phyloP scores from a whole-genome alignment of 1,284 basidiomycete species.

The Rhodotorula sp. region DNA sequence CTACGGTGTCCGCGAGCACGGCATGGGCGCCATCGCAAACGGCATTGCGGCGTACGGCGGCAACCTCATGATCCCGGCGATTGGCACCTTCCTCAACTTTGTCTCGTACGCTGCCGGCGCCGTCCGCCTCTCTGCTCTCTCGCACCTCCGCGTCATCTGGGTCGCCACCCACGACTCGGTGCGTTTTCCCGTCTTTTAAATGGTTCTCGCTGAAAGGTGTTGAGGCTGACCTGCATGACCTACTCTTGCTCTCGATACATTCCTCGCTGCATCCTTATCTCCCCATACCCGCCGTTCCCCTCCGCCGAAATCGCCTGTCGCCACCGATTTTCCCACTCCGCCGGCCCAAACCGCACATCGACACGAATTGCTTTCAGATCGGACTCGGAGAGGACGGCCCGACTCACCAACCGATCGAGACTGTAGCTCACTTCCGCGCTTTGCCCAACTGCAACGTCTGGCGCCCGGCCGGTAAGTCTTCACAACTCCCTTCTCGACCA shows the following conservation, averaged over 20 bases:
- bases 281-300: no score
- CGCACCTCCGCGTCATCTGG: constrained; percentile 86
- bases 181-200: constrained; percentile 21
- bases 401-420: constrained; percentile 83
- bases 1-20: constrained; percentile 96
- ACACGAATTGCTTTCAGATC: not conserved
- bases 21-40: constrained; percentile 86
- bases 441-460: constrained; percentile 65
- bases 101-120: constrained; percentile 87
- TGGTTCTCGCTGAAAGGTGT: no score
- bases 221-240: no score
- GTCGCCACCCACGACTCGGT: constrained; percentile 62
- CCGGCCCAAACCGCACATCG: not conserved
- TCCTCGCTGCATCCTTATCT: no score
- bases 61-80: constrained; percentile 42
- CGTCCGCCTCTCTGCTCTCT: constrained; percentile 84
- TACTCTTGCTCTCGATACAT: no score
- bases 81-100: constrained; percentile 66
- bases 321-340: not conserved
- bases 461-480: constrained; percentile 19
- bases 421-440: constrained; percentile 64
- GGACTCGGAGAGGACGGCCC: constrained; percentile 81
- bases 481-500: constrained; percentile 31
- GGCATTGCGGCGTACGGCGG: constrained; percentile 49
- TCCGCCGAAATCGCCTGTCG: not conserved